Evolutionary conservation across 257 asterid genomes (phyloP), one percentile per base, ranked within the genome.

Genomic region (Penstemon barbatus): DNA sequence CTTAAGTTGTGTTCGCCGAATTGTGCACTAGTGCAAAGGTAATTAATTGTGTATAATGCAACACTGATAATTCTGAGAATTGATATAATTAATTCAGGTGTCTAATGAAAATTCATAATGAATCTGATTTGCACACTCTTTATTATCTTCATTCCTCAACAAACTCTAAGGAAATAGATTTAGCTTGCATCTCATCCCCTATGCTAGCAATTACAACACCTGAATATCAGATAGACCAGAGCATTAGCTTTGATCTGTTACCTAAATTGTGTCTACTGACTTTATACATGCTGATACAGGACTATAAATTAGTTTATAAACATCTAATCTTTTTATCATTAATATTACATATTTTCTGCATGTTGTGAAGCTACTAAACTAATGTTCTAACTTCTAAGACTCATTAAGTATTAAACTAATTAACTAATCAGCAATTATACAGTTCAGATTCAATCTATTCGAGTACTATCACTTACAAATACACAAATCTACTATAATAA

Each of bases 221-320:
- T 39, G 54, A 64, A 67, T 39, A 55, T 76, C 57, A 38, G 49
- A 66, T 51, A 37, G n/a, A 50, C 51, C 57, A 66, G 42, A 75
- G 71, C 74, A 54, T 25, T 46, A 49, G 5, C 49, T 58, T 53
- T 39, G 58, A 49, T 38, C 18, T 41, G 13, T 46, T 45, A 43
- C 42, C 7, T 46, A 61, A 52, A 73, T 25, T 25, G 33, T 25
- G 33, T 25, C 33, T 25, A 25, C 2, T 25, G 33, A 25, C 33
- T 25, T 25, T 25, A 25, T 25, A 25, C 33, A 25, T 25, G 33
- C 33, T 25, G 46, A 68, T n/a, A 42, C 51, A 60, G 50, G 5
- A 36, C 38, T 46, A 59, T 6, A 18, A 56, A 61, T 19, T 38
- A 33, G 55, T 18, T 49, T 37, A 44, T 13, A 15, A 71, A 25